phyloP scores from a whole-genome alignment of 352 stramenopile genomes.

The Phytopythium oedochilum region DNA sequence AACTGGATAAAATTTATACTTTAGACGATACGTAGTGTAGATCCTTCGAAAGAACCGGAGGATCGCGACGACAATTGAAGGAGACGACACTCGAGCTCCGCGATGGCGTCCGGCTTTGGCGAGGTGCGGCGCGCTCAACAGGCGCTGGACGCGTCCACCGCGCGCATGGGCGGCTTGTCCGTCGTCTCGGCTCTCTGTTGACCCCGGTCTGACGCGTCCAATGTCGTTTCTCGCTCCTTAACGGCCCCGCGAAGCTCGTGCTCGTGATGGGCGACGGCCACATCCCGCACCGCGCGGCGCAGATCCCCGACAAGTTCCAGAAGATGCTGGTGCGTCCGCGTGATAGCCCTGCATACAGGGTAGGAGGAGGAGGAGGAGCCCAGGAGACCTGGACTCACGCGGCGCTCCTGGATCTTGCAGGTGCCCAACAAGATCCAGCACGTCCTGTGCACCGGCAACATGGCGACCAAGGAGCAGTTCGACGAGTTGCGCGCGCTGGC shows the following conservation, averaged over 20 bases:
- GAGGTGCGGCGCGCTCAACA: slow-evolving; percentile 25
- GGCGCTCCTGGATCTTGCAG: slow-evolving; percentile 35
- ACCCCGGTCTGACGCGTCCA: background rate
- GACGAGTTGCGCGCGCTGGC: slow-evolving; percentile 94
- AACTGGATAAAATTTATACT: too few species aligned
- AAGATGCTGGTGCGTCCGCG: slow-evolving; percentile 74
- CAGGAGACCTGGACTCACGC: too few species aligned
- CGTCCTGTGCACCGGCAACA: slow-evolving; percentile 97
- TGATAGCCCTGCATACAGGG: too few species aligned
- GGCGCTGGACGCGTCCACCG: background rate
- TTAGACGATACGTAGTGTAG: too few species aligned
- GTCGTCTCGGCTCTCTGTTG: background rate
- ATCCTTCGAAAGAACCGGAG: too few species aligned
- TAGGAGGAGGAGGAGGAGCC: too few species aligned
- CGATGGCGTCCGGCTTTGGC: slow-evolving; percentile 61
- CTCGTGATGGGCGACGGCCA: slow-evolving; percentile 97
- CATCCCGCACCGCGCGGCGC: slow-evolving; percentile 91
- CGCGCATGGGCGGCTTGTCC: too few species aligned
- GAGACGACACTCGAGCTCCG: background rate
- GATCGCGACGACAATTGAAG: slow-evolving; percentile 12
- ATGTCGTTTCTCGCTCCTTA: background rate
- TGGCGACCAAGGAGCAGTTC: slow-evolving; percentile 94
- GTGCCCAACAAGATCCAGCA: slow-evolving; percentile 98
- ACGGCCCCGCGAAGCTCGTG: slow-evolving; percentile 82
- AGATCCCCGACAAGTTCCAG: slow-evolving; percentile 97